These are phyloP conservation scores for Vigna nakashimae DNA, from an alignment of 306 rosid species.

Conservation along the genomic window DNA sequence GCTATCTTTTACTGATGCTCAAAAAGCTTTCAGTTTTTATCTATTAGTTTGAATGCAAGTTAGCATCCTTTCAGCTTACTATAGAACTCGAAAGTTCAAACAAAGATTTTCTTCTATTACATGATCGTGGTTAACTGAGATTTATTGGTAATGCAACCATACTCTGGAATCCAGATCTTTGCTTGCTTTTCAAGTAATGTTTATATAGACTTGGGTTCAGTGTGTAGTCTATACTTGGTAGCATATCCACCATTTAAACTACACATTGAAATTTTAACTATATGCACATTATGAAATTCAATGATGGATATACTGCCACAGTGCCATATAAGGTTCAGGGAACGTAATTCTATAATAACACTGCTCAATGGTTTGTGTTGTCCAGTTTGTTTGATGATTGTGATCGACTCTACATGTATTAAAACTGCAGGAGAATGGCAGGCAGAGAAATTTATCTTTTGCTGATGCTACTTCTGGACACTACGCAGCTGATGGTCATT, in stretches of 20 bases:
- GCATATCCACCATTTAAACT: slow-evolving; percentile 7
- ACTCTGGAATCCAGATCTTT: not conserved
- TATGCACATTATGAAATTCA: slow-evolving; percentile 22
- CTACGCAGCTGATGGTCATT: slow-evolving; percentile 50
- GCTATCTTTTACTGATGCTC: not conserved
- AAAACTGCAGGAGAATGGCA: slow-evolving; percentile 76
- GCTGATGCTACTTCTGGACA: slow-evolving; percentile 63
- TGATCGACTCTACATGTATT: slow-evolving; percentile 31
- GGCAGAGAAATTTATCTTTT: slow-evolving; percentile 60
- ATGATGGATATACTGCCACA: slow-evolving; percentile 19
- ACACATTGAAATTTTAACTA: not conserved
- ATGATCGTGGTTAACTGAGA: slow-evolving; percentile 4
- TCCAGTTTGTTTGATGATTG: slow-evolving; percentile 24
- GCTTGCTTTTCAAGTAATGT: not conserved
- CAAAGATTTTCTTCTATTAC: not conserved
- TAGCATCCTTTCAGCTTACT: slow-evolving; percentile 18
- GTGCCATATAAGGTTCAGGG: not conserved
- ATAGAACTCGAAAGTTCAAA: not conserved
- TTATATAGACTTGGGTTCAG: slow-evolving; percentile 20
- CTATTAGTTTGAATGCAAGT: not conserved
- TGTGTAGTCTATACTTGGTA: not conserved
- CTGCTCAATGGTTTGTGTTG: slow-evolving; percentile 17
- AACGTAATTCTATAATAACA: not conserved
- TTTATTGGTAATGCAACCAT: not conserved
- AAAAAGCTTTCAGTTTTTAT: not conserved